These are phyloP conservation scores for Vitis hybrid DNA, from an alignment of 177 flowering plant species.

Conservation along the genomic window DNA sequence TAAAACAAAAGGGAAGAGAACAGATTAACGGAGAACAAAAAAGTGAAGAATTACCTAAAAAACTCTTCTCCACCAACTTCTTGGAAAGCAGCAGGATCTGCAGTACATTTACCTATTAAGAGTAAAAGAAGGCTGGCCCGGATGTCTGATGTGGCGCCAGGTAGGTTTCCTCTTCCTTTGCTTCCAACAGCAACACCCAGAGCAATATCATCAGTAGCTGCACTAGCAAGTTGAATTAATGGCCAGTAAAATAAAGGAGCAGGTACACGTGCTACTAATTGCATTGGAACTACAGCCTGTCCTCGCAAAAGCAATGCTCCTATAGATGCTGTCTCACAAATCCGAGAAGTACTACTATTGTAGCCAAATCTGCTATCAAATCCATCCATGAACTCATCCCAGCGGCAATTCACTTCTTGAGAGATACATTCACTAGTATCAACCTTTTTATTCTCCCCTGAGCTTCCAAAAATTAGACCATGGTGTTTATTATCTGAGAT, in stretches of 20 bases:
- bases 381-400: constrained; percentile 41
- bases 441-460: constrained; percentile 32
- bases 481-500: constrained; percentile 35
- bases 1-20: background rate
- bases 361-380: constrained; percentile 24
- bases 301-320: constrained; percentile 88
- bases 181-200: constrained; percentile 98
- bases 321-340: constrained; percentile 75
- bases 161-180: constrained; percentile 90
- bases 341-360: constrained; percentile 17
- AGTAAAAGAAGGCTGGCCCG: constrained; percentile 90
- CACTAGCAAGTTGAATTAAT: constrained; percentile 97
- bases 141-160: constrained; percentile 95
- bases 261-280: constrained; percentile 86
- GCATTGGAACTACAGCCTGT: constrained; percentile 88
- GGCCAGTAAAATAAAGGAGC: constrained; percentile 94
- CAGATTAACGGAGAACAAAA: background rate
- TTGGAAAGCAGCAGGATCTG: constrained; percentile 76
- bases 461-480: constrained; percentile 25
- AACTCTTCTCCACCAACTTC: constrained; percentile 93
- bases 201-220: constrained; percentile 91
- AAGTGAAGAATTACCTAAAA: constrained; percentile 57
- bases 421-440: constrained; percentile 26
- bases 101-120: constrained; percentile 91
- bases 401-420: constrained; percentile 26